These are phyloP conservation scores for Penicillium sp. DNA, from an alignment of 2,329 filamentous ascomycete genomes.

Conservation along the genomic window DNA sequence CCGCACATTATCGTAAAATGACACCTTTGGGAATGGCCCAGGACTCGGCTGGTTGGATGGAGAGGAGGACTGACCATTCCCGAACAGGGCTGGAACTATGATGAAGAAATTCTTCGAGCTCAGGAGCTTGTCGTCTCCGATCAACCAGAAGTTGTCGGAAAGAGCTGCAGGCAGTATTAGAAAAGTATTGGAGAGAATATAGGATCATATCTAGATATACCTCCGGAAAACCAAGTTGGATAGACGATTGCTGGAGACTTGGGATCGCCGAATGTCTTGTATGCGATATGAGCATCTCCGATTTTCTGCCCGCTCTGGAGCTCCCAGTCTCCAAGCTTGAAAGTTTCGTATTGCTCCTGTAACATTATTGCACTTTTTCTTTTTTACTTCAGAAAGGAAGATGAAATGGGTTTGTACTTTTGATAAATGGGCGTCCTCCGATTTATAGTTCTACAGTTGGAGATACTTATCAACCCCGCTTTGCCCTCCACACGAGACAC, in stretches of 20 bases:
- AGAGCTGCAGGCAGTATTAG: conserved; percentile 48
- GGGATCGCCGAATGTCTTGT: conserved; percentile 70
- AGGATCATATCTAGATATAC: conserved; percentile 36
- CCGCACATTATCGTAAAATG: conserved; percentile 68
- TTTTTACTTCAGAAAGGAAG: neutral
- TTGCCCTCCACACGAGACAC: conserved; percentile 13
- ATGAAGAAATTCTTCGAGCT: conserved; percentile 67
- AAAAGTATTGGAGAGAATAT: neutral
- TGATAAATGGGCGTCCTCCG: neutral
- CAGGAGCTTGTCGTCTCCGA: conserved; percentile 64
- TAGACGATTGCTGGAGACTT: conserved; percentile 68
- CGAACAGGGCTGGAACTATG: conserved; percentile 67
- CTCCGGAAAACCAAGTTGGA: conserved; percentile 72
- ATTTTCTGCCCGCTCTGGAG: conserved; percentile 65
- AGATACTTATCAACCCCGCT: conserved; percentile 20
- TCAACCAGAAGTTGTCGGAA: conserved; percentile 71
- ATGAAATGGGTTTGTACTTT: neutral
- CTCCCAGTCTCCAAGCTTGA: conserved; percentile 63
- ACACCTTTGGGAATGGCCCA: conserved; percentile 61
- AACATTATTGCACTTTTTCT: conserved; percentile 14
- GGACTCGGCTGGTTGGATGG: conserved; percentile 61
- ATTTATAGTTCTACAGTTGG: conserved; percentile 16
- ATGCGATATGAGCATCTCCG: conserved; percentile 67
- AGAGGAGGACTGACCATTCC: conserved; percentile 67
- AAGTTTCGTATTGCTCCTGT: conserved; percentile 47